A percentile compares a stretch with the other conserved stretches of the same genome.
These are phyloP conservation scores for Sporothrix globosa DNA, from an alignment of 2,329 filamentous ascomycete species.

Conservation along the genomic window DNA sequence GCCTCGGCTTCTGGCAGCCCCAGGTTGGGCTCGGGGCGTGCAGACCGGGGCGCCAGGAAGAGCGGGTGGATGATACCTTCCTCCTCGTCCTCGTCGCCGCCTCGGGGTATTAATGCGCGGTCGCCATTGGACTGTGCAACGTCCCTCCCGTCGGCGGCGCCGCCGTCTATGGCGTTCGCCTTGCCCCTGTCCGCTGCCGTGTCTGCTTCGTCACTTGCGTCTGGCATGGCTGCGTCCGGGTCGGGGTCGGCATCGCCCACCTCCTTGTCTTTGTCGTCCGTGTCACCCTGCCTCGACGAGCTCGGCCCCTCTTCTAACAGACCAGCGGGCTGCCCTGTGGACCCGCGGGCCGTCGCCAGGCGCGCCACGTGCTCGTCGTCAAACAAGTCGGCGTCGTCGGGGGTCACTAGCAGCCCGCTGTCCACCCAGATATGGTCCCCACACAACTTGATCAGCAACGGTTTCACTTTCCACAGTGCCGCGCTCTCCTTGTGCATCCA, in stretches of 20 bases:
- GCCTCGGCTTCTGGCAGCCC: conserved; percentile 74
- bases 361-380: conserved; percentile 52
- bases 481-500: conserved; percentile 76
- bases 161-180: background rate
- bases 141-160: background rate
- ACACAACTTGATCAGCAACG: conserved; percentile 70
- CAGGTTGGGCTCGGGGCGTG: conserved; percentile 68
- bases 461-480: conserved; percentile 73
- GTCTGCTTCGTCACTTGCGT: background rate
- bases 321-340: background rate
- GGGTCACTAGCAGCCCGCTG: conserved; percentile 60
- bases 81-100: conserved; percentile 38
- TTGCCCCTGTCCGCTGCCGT: background rate
- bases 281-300: background rate
- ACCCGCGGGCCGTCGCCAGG: conserved; percentile 25
- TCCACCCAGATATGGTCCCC: conserved; percentile 74
- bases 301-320: background rate
- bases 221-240: conserved; percentile 13
- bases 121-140: conserved; percentile 19
- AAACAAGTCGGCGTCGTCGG: conserved; percentile 60
- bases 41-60: conserved; percentile 66
- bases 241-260: background rate
- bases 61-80: conserved; percentile 71
- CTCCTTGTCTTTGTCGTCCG: conserved; percentile 18
- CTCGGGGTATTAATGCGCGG: conserved; percentile 15